Percentiles rank a stretch among this genome's conserved stretches.
Conservation (phyloP, 148 eudicot species). For the Vaccinium corymbosum region DNA sequence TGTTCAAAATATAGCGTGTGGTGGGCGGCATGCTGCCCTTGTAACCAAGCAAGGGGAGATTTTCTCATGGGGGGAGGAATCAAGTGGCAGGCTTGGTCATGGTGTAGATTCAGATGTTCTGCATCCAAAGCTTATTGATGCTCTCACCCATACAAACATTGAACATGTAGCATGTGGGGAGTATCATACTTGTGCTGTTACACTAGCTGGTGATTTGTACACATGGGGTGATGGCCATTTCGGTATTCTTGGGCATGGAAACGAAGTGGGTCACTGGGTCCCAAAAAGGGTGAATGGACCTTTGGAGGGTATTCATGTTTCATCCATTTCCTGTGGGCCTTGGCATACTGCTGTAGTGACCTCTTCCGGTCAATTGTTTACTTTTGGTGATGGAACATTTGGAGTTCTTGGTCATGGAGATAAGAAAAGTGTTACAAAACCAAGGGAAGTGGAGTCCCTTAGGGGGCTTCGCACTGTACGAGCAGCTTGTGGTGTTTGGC, state of each 20-base stretch:
- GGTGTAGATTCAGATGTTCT: constrained; percentile 93
- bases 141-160: constrained; percentile 77
- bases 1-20: constrained; percentile 97
- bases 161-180: constrained; percentile 97
- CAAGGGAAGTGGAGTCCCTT: constrained; percentile 91
- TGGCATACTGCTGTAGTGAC: constrained; percentile 99
- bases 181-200: constrained; percentile 90
- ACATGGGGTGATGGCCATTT: constrained; percentile 96
- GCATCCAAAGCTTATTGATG: constrained; percentile 86
- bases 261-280: constrained; percentile 90
- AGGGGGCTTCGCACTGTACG: constrained; percentile 90
- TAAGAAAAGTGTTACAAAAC: constrained; percentile 64
- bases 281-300: constrained; percentile 90
- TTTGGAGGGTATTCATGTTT: constrained; percentile 93
- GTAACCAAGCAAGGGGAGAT: constrained; percentile 98
- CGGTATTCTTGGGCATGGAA: constrained; percentile 93
- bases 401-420: constrained; percentile 97
- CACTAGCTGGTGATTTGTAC: constrained; percentile 91
- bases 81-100: constrained; percentile 89
- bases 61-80: constrained; percentile 97
- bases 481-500: constrained; percentile 98
- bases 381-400: constrained; percentile 96
- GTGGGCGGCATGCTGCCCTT: constrained; percentile 82
- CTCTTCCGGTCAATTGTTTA: constrained; percentile 91
- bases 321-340: constrained; percentile 91